Conservation (phyloP, 2,329 filamentous ascomycete genomes). For the Verticillium alfalfae region DNA sequence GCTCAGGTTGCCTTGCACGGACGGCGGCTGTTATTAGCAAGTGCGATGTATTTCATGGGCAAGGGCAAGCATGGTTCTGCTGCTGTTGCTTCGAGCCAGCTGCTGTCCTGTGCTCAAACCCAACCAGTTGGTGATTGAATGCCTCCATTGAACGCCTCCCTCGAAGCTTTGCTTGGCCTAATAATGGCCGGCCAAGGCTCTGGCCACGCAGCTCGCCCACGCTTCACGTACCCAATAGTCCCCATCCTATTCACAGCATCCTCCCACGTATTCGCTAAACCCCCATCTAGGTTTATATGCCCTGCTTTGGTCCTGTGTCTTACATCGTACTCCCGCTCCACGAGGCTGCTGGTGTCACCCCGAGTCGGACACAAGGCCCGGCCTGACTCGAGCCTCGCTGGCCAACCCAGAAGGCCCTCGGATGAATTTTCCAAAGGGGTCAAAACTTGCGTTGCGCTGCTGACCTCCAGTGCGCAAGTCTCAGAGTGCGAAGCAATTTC, state of each 20-base stretch:
- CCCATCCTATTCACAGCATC: background rate
- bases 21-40: background rate
- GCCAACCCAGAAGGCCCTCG: no score
- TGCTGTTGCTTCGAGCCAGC: background rate
- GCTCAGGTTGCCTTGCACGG: background rate
- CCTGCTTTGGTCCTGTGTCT: background rate
- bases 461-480: background rate
- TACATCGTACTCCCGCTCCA: background rate
- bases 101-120: background rate
- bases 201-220: background rate
- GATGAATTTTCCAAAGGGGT: background rate
- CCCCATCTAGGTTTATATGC: background rate
- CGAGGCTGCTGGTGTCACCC: background rate
- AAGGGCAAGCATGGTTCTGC: background rate
- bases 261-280: background rate
- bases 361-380: background rate
- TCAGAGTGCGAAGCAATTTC: background rate
- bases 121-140: background rate
- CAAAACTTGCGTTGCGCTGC: background rate
- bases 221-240: background rate
- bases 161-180: background rate
- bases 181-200: background rate
- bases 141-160: background rate
- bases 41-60: background rate
- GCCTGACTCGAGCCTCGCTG: background rate